A percentile compares a stretch with the other conserved stretches of the same genome.
phyloP scores from a whole-genome alignment of 2,329 filamentous ascomycete genomes.

The Alternaria gansuensis region DNA sequence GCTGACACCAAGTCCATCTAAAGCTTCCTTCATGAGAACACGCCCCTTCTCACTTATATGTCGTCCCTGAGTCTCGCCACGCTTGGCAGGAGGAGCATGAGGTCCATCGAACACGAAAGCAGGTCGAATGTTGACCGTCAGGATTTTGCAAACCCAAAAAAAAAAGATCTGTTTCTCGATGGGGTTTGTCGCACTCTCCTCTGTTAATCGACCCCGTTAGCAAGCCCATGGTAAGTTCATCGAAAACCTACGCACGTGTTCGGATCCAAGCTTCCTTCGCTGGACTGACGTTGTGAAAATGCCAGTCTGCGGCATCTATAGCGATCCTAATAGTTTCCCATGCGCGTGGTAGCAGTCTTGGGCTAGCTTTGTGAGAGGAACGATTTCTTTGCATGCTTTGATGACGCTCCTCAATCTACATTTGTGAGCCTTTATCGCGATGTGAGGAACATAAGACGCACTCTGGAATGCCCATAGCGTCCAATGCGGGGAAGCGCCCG shows the following conservation, averaged over 20 bases:
- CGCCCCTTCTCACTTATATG: slow-evolving; percentile 27
- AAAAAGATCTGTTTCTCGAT: slow-evolving; percentile 54
- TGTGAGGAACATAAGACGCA: background rate
- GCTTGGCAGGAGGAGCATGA: slow-evolving; percentile 52
- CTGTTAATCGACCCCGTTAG: background rate
- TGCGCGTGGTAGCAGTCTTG: slow-evolving; percentile 46
- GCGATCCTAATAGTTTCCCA: slow-evolving; percentile 53
- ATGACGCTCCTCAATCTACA: slow-evolving; percentile 21
- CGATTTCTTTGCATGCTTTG: slow-evolving; percentile 45
- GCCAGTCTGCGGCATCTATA: slow-evolving; percentile 55
- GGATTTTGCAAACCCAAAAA: slow-evolving; percentile 55
- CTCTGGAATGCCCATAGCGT: slow-evolving; percentile 2
- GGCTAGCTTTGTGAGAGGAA: slow-evolving; percentile 48
- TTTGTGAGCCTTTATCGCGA: background rate
- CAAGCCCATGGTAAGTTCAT: background rate
- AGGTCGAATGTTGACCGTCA: slow-evolving; percentile 60
- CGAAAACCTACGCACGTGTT: slow-evolving; percentile 21
- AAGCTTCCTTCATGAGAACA: background rate
- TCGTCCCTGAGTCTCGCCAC: slow-evolving; percentile 46
- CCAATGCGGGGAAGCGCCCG: background rate
- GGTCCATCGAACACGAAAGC: slow-evolving; percentile 65
- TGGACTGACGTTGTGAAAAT: slow-evolving; percentile 53
- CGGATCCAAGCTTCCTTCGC: slow-evolving; percentile 47
- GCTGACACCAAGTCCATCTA: slow-evolving; percentile 51
- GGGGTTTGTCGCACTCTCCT: slow-evolving; percentile 31